Base-by-base conservation (phyloP, 345 rosid species). In the Eucalyptus tenuipes region DNA sequence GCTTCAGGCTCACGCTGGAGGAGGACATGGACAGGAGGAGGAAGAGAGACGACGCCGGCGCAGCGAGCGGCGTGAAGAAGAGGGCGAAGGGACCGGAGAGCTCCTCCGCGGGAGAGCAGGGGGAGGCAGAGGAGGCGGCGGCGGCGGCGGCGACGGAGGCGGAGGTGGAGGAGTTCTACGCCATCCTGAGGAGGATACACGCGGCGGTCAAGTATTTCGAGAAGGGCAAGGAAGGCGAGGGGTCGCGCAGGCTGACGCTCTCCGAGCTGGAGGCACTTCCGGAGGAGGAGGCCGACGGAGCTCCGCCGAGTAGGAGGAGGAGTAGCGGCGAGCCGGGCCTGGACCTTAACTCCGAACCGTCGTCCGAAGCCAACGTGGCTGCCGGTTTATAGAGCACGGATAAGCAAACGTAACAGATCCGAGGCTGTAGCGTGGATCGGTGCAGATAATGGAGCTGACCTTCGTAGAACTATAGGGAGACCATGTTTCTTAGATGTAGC, bases 141-240 rank as follows among this genome's bases (percentile, higher is more conserved):
- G 13, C 7, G n/a, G n/a, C 22, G 66, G 16, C 79, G 40, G 40
- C 80, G 87, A 90, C 88, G 75, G 93, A 93, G 29, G 91, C 80
- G 10, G 93, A 93, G 89, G 93, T 91, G 86, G 93, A 93, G 57
- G 93, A 93, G 89, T 93, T 93, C 88, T 93, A 86, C 57, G 91
- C 91, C 29, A 93, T 92, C 85, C 87, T 93, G 66, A 66, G 89
- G 88, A 87, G 93, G 81, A 89, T 91, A 44, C 93, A 87, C 59
- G 89, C 44, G 87, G 92, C 93, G 15, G 64, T 92, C 27, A 80
- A 87, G 89, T 90, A 89, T 82, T 90, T 93, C 75, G 81, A 91
- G 88, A 89, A 75, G 49, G 82, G 27, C 47, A 75, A 75, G 82
- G 20, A 20, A 55, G 49, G 89, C 49, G 9, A 61, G 49, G 57